Conservation (phyloP, 345 rosid species). For the Cochlearia excelsa region DNA sequence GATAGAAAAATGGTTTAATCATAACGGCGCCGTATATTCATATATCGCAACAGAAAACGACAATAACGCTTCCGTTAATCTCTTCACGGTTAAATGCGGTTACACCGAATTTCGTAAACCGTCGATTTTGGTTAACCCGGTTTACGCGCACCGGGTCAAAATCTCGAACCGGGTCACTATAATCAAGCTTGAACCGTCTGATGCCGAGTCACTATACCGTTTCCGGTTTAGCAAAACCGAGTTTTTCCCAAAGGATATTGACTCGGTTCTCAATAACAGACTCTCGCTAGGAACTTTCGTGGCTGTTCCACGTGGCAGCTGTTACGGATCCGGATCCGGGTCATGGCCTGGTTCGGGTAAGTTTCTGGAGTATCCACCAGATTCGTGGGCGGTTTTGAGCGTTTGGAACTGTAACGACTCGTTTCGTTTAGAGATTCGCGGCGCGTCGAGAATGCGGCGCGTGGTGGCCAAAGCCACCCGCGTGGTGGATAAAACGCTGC, state of each 20-base stretch:
- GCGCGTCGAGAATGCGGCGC: slow-evolving; percentile 53
- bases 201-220: slow-evolving; percentile 74
- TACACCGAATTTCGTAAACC: slow-evolving; percentile 85
- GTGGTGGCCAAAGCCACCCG: slow-evolving; percentile 61
- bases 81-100: slow-evolving; percentile 83
- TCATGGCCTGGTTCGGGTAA: slow-evolving; percentile 62
- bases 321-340: slow-evolving; percentile 17
- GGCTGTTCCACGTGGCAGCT: slow-evolving; percentile 69
- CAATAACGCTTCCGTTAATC: slow-evolving; percentile 70
- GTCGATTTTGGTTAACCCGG: slow-evolving; percentile 79
- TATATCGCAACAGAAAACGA: slow-evolving; percentile 91
- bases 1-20: slow-evolving; percentile 75
- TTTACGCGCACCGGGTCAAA: slow-evolving; percentile 62
- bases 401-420: slow-evolving; percentile 85
- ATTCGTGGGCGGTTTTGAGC: slow-evolving; percentile 81
- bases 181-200: slow-evolving; percentile 43
- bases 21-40: slow-evolving; percentile 78
- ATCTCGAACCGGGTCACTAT: slow-evolving; percentile 46
- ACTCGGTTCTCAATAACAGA: slow-evolving; percentile 63
- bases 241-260: slow-evolving; percentile 90
- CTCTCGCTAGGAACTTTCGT: slow-evolving; percentile 72
- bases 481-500: slow-evolving; percentile 61
- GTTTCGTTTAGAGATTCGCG: slow-evolving; percentile 66
- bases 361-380: slow-evolving; percentile 74
- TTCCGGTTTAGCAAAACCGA: slow-evolving; percentile 71